Evolutionary conservation across 2,329 filamentous ascomycete species (phyloP).

Genomic region (Colletotrichum sp.): DNA sequence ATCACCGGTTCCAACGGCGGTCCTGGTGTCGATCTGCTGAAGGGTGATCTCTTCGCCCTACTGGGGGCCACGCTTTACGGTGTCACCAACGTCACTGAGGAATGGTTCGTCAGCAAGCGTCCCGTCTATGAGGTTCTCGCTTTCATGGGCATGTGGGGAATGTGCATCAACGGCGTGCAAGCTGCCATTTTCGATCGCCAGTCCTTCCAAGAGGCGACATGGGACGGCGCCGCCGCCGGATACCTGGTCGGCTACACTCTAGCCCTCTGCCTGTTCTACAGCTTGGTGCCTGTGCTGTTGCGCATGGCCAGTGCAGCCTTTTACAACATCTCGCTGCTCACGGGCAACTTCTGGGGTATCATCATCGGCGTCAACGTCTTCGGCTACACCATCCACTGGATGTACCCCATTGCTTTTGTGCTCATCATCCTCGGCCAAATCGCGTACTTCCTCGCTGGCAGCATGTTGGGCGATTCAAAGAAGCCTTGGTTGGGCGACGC

Average conservation of each 20-base stretch:
- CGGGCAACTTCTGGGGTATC: conserved; percentile 96
- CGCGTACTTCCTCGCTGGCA: conserved; percentile 86
- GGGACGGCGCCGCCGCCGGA: conserved; percentile 73
- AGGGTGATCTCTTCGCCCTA: conserved; percentile 92
- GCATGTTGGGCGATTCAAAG: conserved; percentile 81
- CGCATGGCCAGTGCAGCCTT: conserved; percentile 91
- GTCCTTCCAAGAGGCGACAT: conserved; percentile 69
- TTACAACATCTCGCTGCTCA: conserved; percentile 94
- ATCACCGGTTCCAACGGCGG: conserved; percentile 77
- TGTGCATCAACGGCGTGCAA: conserved; percentile 90
- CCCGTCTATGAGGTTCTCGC: conserved; percentile 94
- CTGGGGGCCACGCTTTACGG: conserved; percentile 92
- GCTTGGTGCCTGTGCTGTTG: conserved; percentile 83
- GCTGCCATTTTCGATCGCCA: conserved; percentile 89
- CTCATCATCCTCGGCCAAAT: conserved; percentile 86
- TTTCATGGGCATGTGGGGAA: conserved; percentile 86
- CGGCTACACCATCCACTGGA: conserved; percentile 77
- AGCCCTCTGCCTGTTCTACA: conserved; percentile 84
- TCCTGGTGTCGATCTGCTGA: conserved; percentile 73
- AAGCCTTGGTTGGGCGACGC: conserved; percentile 95
- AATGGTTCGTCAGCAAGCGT: conserved; percentile 87
- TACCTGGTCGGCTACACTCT: conserved; percentile 93
- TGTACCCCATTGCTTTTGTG: conserved; percentile 96
- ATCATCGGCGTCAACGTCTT: conserved; percentile 92
- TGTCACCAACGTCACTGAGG: conserved; percentile 87